Percentiles rank a stretch among this genome's conserved stretches.
Evolutionary conservation across 169 alveolate genomes (phyloP).

Genomic region (Babesia ovis): DNA sequence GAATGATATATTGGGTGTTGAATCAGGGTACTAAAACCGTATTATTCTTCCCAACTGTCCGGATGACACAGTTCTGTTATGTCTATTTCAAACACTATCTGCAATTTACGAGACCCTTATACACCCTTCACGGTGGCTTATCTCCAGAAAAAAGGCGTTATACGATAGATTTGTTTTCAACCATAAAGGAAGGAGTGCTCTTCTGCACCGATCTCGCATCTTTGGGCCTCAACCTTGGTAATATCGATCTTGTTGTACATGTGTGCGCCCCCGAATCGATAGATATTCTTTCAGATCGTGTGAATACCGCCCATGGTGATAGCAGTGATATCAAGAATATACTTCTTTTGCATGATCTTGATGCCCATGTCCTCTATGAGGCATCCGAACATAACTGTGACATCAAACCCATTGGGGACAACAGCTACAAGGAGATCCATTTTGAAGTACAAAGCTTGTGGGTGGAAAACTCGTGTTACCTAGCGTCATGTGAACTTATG

Average conservation of each 20-base stretch:
- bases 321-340: background rate
- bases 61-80: conserved; percentile 66
- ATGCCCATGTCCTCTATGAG: conserved; percentile 58
- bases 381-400: conserved; percentile 25
- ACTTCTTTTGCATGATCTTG: conserved; percentile 49
- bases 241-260: conserved; percentile 39
- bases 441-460: conserved; percentile 7
- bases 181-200: conserved; percentile 34
- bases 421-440: background rate
- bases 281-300: conserved; percentile 23
- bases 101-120: background rate
- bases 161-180: conserved; percentile 40
- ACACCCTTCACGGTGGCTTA: conserved; percentile 54
- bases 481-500: conserved; percentile 46
- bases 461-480: conserved; percentile 36
- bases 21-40: conserved; percentile 16
- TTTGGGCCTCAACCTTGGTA: conserved; percentile 43
- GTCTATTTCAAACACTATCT: conserved; percentile 46
- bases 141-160: conserved; percentile 57
- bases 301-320: background rate
- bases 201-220: conserved; percentile 54
- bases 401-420: background rate
- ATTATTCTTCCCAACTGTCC: conserved; percentile 64
- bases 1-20: conserved; percentile 7
- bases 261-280: conserved; percentile 53